Base-by-base conservation (phyloP, 2,329 filamentous ascomycete species). In the Zasmidium citrigriseum region DNA sequence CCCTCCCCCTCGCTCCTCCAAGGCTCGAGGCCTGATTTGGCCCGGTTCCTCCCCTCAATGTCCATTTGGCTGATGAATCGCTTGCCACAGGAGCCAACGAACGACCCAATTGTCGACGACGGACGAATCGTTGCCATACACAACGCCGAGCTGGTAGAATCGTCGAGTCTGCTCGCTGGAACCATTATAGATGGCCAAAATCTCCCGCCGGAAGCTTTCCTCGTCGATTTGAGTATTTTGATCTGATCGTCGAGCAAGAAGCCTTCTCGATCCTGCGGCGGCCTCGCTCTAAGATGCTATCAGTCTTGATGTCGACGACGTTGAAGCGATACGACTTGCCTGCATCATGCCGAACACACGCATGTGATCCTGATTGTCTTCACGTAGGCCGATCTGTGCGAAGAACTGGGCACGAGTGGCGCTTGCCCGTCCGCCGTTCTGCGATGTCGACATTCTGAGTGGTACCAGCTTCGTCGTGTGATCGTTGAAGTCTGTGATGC, bases 91-190 rank as follows among this genome's bases (percentile, higher is more conserved):
- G 52, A 76, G 73, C 78, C 78, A 80, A 23, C 74, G 70, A 16
- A 77, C 77, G 38, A 80, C 75, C 78, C 78, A 80, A 54, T 80
- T 80, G 51, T 75, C 73, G 59, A 76, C 72, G 29, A 71, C 72
- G 11, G 69, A 68, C 44, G 71, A 72, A 20, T 52, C 49, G 20
- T 62, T 63, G 46, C 70, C 72, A 23, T 58, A 60, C 46, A 74
- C 75, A 38, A 68, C 67, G 14, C 77, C 78, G 55, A 69, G 64
- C 16, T 75, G 69, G 57, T 78, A 80, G 52, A 73, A 72, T 1
- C 66, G 61, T 49, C 62, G 69, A 4, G 77, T 78, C 4, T 71
- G 63, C 0, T 62, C 56, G n/a, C 70, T 69, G n/a, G 77, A 73
- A 20, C 61, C 59, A 21, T 66, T 64, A 58, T 74, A 77, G 21